phyloP scores from a whole-genome alignment of 495 filamentous ascomycete species.

The Terfezia claveryi region DNA sequence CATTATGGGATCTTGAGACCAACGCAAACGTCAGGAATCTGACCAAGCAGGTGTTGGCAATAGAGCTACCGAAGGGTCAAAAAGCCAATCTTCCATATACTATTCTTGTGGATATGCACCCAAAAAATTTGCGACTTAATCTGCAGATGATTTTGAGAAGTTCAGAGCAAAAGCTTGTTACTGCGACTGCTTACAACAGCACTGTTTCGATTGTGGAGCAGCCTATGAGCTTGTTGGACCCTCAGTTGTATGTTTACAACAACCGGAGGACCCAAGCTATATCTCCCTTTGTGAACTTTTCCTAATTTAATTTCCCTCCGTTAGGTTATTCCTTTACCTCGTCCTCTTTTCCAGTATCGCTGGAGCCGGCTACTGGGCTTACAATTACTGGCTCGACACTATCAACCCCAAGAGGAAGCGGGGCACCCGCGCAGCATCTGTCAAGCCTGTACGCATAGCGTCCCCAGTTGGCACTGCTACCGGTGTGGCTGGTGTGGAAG shows the following conservation, averaged over 20 bases:
- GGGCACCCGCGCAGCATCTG: constrained; percentile 17
- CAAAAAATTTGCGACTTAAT: constrained; percentile 63
- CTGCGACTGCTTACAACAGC: constrained; percentile 63
- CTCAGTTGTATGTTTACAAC: constrained; percentile 55
- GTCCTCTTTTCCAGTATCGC: constrained; percentile 58
- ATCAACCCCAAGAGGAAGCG: constrained; percentile 83
- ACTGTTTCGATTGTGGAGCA: constrained; percentile 79
- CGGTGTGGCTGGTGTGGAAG: constrained; percentile 2
- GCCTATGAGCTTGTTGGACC: constrained; percentile 81
- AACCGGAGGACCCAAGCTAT: background rate
- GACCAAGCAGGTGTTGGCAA: constrained; percentile 47
- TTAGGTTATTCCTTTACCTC: constrained; percentile 89
- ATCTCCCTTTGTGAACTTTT: background rate
- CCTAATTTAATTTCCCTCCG: background rate
- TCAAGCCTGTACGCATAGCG: background rate
- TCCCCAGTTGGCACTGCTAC: constrained; percentile 1
- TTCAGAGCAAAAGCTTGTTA: constrained; percentile 42
- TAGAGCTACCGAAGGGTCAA: constrained; percentile 28
- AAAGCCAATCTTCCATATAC: constrained; percentile 54
- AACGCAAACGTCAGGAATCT: constrained; percentile 34
- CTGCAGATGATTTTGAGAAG: constrained; percentile 54
- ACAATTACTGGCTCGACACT: constrained; percentile 90
- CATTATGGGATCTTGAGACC: constrained; percentile 29
- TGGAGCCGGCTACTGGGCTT: constrained; percentile 81
- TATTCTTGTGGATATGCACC: constrained; percentile 81